These are phyloP conservation scores for Seminavis robusta DNA, from an alignment of 108 stramenopile genomes.

Conservation along the genomic window DNA sequence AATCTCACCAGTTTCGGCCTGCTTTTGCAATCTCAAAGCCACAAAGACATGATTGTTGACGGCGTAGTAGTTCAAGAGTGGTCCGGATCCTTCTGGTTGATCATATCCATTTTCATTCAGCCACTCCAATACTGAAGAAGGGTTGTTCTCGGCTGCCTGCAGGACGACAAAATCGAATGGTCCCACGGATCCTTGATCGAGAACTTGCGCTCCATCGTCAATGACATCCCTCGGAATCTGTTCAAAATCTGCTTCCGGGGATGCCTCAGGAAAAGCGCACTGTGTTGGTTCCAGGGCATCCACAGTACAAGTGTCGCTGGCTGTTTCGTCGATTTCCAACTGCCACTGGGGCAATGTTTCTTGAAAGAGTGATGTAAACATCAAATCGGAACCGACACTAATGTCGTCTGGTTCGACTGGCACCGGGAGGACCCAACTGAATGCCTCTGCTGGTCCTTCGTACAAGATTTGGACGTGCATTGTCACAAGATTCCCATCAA, in stretches of 20 bases:
- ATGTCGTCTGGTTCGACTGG: not conserved
- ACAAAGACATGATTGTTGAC: not conserved
- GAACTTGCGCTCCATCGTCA: no score
- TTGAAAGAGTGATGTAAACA: not conserved
- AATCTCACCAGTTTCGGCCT: not conserved
- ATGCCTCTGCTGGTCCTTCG: not conserved
- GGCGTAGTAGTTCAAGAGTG: not conserved
- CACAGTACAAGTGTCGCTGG: not conserved
- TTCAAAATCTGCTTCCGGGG: no score
- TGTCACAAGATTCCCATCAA: not conserved
- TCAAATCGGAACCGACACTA: not conserved
- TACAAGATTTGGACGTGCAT: not conserved
- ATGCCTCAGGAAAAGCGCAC: no score
- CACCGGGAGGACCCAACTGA: not conserved
- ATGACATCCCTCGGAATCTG: no score
- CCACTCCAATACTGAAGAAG: not conserved
- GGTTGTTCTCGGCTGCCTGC: not conserved
- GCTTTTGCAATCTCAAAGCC: no score
- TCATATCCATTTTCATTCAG: not conserved
- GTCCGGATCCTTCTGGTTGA: not conserved
- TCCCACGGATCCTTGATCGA: not conserved
- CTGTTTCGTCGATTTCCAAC: not conserved
- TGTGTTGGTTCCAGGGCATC: no score
- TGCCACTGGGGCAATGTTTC: not conserved
- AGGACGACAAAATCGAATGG: not conserved